Evolutionary conservation across 352 stramenopile genomes (phyloP), one percentile per base, ranked within the genome.

Genomic region (Pythium vanterpoolii): DNA sequence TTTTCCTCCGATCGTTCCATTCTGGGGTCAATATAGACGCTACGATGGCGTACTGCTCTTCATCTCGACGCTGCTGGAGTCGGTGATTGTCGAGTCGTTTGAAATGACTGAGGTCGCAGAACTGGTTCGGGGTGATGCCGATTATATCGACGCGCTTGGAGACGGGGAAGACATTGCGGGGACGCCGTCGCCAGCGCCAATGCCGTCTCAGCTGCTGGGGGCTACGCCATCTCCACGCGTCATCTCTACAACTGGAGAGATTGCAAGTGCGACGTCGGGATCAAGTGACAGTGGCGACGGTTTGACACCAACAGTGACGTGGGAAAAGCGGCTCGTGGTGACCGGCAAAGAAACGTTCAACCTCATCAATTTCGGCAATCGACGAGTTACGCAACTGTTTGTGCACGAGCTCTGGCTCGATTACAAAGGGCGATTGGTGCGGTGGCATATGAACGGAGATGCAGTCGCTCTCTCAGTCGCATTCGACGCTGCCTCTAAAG

Each of bases 321-420:
- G 82, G 82, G 79, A 76, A 46, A 87, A 81, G 50, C 79, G 84
- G 0, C 56, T 94, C 18, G 84, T 94, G 6, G 74, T 94, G 8
- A 92, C 84, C 0, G 84, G 84, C 18, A 94, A 92, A 43, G 84
- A 94, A 49, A 94, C 84, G n/a, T 89, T 86, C 55, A 79, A 77
- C 21, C 62, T 94, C 33, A 62, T 82, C 19, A 79, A 81, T 31
- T 77, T 79, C 23, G 66, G 79, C 21, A 75, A 77, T 13, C 79
- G 84, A 8, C 70, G 74, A 0, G 77, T 94, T 28, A 94, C 84
- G 8, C 84, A 94, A 53, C 68, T 94, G 24, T 93, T 94, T 59
- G 84, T 94, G 9, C 84, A 94, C 47, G 84, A 94, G 42, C 47
- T 94, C 4, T 94, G 84, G 84, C 62, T 94, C 24, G 84, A 94